A percentile compares a stretch with the other conserved stretches of the same genome.
These are phyloP conservation scores for Venturia nashicola DNA, from an alignment of 2,329 filamentous ascomycete species.

Conservation along the genomic window DNA sequence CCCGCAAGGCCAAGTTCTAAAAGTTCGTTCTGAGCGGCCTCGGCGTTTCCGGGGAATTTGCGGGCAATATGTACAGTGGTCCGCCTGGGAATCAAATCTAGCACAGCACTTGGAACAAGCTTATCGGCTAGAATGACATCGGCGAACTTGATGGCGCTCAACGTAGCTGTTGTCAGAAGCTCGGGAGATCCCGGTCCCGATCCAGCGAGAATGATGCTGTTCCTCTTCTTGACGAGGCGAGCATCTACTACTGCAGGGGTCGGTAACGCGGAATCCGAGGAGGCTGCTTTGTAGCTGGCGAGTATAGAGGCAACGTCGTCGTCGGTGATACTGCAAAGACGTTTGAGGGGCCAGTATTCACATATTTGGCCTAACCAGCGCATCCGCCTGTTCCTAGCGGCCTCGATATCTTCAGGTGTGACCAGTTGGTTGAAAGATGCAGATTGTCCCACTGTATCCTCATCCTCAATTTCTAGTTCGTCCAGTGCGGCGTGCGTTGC, in stretches of 20 bases:
- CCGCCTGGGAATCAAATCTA: conserved; percentile 80
- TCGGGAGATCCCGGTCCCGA: conserved; percentile 89
- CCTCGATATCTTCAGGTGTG: conserved; percentile 58
- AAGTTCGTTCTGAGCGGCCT: conserved; percentile 83
- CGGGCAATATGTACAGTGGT: conserved; percentile 85
- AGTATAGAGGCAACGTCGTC: conserved; percentile 67
- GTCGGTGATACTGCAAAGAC: conserved; percentile 68
- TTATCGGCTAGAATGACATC: conserved; percentile 79
- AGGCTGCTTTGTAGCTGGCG: conserved; percentile 47
- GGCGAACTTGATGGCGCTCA: conserved; percentile 61
- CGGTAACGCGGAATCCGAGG: conserved; percentile 17
- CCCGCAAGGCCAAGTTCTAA: conserved; percentile 64
- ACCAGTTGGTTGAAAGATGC: conserved; percentile 78
- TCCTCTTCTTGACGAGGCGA: conserved; percentile 28
- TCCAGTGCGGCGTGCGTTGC: conserved; percentile 20
- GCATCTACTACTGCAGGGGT: conserved; percentile 15
- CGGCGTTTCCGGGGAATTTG: conserved; percentile 96
- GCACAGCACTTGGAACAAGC: conserved; percentile 69
- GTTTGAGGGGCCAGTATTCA: conserved; percentile 91
- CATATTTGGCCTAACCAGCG: conserved; percentile 93
- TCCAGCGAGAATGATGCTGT: conserved; percentile 76
- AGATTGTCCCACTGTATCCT: conserved; percentile 56
- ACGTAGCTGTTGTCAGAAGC: conserved; percentile 71
- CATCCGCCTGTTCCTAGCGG: conserved; percentile 68
- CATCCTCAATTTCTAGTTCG: conserved; percentile 37